Percentiles rank a stretch among this genome's conserved stretches.
Conservation (phyloP, 495 filamentous ascomycete genomes). For the Xylona heveae region DNA sequence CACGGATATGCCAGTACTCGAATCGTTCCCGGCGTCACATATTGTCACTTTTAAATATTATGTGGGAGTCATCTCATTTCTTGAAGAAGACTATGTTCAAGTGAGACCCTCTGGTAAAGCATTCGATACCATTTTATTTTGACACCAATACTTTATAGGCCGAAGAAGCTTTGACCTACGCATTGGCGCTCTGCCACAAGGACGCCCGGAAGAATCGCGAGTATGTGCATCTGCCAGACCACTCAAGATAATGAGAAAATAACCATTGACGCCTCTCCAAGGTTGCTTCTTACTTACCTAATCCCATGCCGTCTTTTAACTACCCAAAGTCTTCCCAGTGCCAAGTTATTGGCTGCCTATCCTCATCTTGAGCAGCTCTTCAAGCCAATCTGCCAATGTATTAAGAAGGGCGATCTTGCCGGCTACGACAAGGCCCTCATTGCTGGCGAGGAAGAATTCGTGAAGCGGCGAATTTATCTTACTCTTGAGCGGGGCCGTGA, state of each 20-base stretch:
- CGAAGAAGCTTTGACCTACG: constrained; percentile 56
- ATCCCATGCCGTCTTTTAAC: constrained; percentile 82
- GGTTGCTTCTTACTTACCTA: constrained; percentile 85
- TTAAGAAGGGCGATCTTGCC: constrained; percentile 59
- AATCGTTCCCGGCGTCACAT: constrained; percentile 64
- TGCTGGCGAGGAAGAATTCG: constrained; percentile 67
- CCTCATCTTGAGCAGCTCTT: constrained; percentile 65
- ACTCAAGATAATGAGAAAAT: background rate
- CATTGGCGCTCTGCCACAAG: constrained; percentile 56
- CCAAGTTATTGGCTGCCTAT: constrained; percentile 44
- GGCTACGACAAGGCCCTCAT: constrained; percentile 70
- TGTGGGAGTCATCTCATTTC: constrained; percentile 66
- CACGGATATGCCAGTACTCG: constrained; percentile 54
- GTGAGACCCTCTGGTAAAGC: constrained; percentile 18
- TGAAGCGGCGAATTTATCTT: constrained; percentile 86
- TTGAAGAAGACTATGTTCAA: constrained; percentile 76
- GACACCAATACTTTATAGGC: constrained; percentile 26
- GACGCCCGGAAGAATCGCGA: constrained; percentile 55
- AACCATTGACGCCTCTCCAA: constrained; percentile 18
- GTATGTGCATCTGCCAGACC: constrained; percentile 20
- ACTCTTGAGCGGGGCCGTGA: constrained; percentile 84
- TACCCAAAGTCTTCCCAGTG: constrained; percentile 59
- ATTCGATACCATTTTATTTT: background rate
- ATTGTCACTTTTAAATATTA: constrained; percentile 96
- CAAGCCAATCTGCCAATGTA: constrained; percentile 49